phyloP scores from a whole-genome alignment of 495 filamentous ascomycete genomes.

The Annulohypoxylon nitens region DNA sequence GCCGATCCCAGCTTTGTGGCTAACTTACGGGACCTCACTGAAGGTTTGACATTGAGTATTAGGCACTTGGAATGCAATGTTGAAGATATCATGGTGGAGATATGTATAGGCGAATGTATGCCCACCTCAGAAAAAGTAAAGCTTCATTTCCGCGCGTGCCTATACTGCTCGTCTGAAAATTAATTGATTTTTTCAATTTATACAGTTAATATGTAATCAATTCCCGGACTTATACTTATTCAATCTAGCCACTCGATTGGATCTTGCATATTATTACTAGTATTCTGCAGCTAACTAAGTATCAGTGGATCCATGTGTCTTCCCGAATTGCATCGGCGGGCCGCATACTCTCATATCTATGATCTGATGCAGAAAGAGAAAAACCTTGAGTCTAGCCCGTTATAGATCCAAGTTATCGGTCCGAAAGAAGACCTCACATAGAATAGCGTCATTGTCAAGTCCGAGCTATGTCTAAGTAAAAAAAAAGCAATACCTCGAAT shows the following conservation, averaged over 20 bases:
- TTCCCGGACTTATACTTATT: neutral
- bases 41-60: no score
- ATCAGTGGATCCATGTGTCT: no score
- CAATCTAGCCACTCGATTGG: neutral
- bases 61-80: neutral
- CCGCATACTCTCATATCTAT: neutral
- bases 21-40: no score
- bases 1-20: no score
- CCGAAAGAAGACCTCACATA: neutral
- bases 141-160: neutral
- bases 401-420: neutral
- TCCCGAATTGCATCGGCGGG: neutral
- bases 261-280: neutral
- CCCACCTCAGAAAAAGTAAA: neutral
- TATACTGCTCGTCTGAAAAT: neutral
- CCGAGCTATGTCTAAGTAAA: neutral
- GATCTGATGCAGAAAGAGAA: neutral
- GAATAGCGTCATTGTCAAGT: neutral
- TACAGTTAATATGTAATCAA: neutral
- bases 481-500: neutral
- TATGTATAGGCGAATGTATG: neutral
- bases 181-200: neutral
- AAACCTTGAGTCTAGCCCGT: neutral
- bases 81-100: neutral
- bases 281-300: no score